phyloP scores from a whole-genome alignment of 768 basidiomycete species.

The Rhodotorula taiwanensis region DNA sequence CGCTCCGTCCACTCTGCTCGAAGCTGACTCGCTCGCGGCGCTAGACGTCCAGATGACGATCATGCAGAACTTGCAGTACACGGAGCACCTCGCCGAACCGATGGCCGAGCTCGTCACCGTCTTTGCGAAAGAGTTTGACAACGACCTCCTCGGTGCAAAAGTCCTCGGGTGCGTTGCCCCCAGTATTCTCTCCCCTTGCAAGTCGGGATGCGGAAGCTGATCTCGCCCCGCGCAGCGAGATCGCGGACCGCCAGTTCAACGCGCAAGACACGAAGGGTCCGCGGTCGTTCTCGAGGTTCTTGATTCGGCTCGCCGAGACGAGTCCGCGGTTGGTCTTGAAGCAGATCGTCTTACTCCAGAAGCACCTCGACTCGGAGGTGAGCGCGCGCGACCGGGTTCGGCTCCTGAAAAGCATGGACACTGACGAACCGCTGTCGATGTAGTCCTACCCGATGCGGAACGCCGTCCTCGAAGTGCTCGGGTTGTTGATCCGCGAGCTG shows the following conservation, averaged over 20 bases:
- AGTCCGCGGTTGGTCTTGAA: constrained; percentile 74
- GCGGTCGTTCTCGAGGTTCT: constrained; percentile 73
- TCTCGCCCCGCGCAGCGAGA: constrained; percentile 54
- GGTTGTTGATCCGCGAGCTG: constrained; percentile 73
- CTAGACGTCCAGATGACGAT: constrained; percentile 75
- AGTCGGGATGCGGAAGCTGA: background rate
- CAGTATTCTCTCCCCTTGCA: background rate
- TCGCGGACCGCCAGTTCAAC: constrained; percentile 67
- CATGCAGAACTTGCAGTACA: constrained; percentile 85
- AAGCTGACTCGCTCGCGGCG: background rate
- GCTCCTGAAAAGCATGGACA: background rate
- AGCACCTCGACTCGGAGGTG: constrained; percentile 88
- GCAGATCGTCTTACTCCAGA: constrained; percentile 75
- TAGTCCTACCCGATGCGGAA: constrained; percentile 95
- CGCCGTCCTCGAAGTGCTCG: constrained; percentile 84
- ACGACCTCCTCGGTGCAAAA: constrained; percentile 82
- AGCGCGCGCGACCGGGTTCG: constrained; percentile 9
- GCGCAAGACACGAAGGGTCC: constrained; percentile 82
- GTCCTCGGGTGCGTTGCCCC: constrained; percentile 53
- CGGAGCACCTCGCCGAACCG: constrained; percentile 85
- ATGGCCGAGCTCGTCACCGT: constrained; percentile 83
- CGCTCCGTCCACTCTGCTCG: no score
- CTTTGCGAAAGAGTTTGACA: constrained; percentile 77
- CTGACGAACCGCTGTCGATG: background rate
- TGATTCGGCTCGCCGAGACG: constrained; percentile 70